phyloP scores from a whole-genome alignment of 352 stramenopile species.

The Aphanomyces stellatus region DNA sequence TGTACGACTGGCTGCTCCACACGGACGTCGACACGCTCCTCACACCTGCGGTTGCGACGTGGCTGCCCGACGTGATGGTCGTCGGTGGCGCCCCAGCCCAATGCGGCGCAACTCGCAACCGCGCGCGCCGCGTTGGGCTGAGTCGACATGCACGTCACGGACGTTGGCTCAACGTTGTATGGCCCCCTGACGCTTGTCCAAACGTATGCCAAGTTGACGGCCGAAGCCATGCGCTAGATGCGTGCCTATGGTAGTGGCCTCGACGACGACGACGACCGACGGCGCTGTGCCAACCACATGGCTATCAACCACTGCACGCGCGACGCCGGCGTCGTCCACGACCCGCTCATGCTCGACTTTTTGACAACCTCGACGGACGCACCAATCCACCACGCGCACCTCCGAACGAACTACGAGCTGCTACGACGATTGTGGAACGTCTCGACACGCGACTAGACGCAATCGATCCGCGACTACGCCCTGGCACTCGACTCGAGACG shows the following conservation, averaged over 20 bases:
- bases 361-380: background rate
- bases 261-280: background rate
- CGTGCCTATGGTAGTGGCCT: background rate
- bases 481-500: no score
- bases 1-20: background rate
- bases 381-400: background rate
- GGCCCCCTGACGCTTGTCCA: background rate
- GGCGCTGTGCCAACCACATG: background rate
- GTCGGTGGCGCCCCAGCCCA: background rate
- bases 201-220: slow-evolving; percentile 2
- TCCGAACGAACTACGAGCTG: no score
- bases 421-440: no score
- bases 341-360: background rate
- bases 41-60: background rate
- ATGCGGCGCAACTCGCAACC: background rate
- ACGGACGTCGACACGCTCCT: background rate
- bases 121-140: no score
- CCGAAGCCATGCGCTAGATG: background rate
- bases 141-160: background rate
- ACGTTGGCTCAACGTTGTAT: slow-evolving; percentile 17
- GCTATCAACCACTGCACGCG: background rate
- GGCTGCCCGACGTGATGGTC: background rate
- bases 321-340: background rate
- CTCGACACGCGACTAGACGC: no score
- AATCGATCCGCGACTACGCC: no score